Percentiles rank a stretch among this genome's conserved stretches.
Conservation (phyloP, 179 eudicot genomes). For the Nepenthes alata region DNA sequence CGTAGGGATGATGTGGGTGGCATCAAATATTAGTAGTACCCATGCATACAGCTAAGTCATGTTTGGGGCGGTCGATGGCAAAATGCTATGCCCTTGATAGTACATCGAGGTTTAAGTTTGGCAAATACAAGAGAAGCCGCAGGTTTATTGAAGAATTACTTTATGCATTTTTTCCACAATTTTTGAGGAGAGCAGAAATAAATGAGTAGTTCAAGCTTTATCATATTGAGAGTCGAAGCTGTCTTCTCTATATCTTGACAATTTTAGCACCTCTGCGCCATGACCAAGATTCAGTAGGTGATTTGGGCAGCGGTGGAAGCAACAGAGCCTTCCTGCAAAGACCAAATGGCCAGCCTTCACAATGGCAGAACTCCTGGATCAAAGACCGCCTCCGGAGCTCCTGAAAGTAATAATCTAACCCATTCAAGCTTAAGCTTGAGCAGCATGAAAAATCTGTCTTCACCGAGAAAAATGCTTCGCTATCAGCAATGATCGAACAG, state of each 20-base stretch:
- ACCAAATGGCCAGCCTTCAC: conserved; percentile 96
- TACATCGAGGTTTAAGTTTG: no score
- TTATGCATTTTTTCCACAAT: no score
- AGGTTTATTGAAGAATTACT: no score
- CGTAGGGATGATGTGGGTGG: no score
- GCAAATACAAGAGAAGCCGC: no score
- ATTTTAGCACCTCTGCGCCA: conserved; percentile 39
- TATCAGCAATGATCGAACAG: conserved; percentile 27
- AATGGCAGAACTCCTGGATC: conserved; percentile 49
- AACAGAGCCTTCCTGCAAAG: conserved; percentile 57
- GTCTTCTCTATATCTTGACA: background rate
- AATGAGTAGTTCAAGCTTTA: no score
- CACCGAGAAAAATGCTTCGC: conserved; percentile 48
- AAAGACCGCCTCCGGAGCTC: conserved; percentile 38
- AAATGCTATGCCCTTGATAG: no score
- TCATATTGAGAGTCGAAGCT: no score
- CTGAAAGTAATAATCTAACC: conserved; percentile 12
- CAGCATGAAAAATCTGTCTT: conserved; percentile 39
- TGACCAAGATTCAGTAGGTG: conserved; percentile 83
- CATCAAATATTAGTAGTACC: no score
- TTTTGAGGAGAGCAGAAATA: no score
- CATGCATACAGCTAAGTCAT: no score
- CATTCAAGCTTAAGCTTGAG: conserved; percentile 38
- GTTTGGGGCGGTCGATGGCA: no score
- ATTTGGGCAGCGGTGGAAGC: conserved; percentile 87